Percentiles rank a stretch among this genome's conserved stretches.
phyloP scores from a whole-genome alignment of 2,329 filamentous ascomycete species.

The Xylaria sp. region DNA sequence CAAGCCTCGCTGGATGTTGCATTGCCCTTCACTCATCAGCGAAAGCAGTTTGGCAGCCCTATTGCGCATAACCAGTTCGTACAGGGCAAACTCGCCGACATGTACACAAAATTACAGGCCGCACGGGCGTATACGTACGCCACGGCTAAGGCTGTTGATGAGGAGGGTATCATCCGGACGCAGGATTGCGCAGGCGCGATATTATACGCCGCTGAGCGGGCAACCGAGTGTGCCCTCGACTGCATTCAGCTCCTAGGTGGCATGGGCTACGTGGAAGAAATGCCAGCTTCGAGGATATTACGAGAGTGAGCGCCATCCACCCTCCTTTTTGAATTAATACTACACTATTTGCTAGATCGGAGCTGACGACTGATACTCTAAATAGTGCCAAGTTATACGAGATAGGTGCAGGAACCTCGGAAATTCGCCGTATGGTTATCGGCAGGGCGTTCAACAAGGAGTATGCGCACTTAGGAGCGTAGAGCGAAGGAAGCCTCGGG shows the following conservation, averaged over 20 bases:
- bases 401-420: conserved; percentile 95
- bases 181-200: conserved; percentile 97
- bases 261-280: conserved; percentile 96
- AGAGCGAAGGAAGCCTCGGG: conserved; percentile 17
- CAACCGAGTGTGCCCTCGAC: conserved; percentile 87
- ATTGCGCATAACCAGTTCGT: conserved; percentile 94
- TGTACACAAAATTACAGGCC: conserved; percentile 94
- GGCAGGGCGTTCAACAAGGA: conserved; percentile 92
- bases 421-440: conserved; percentile 94
- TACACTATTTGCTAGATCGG: background rate
- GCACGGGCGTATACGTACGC: conserved; percentile 87
- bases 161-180: conserved; percentile 77
- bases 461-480: conserved; percentile 61
- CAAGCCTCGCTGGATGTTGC: conserved; percentile 87
- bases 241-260: conserved; percentile 93
- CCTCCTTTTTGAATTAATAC: background rate
- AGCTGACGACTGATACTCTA: conserved; percentile 47
- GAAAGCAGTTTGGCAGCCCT: conserved; percentile 87
- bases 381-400: conserved; percentile 82
- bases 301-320: conserved; percentile 64
- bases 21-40: conserved; percentile 87
- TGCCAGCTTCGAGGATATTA: conserved; percentile 86
- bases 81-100: conserved; percentile 92
- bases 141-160: conserved; percentile 83
- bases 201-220: conserved; percentile 89